Conservation (phyloP, 768 basidiomycete genomes). For the Pisolithus tinctorius region DNA sequence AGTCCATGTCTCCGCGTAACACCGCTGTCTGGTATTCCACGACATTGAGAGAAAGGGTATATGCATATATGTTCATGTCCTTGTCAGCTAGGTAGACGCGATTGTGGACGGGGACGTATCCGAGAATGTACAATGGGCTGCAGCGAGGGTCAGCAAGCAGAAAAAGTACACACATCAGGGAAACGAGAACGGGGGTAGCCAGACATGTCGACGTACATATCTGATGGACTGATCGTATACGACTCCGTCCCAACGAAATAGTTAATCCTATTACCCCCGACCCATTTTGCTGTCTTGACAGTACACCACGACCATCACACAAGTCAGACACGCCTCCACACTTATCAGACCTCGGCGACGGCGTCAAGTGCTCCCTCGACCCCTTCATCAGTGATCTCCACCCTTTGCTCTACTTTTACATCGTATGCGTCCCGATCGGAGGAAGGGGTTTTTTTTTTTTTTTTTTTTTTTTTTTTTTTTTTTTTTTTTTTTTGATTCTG, state of each 20-base stretch:
- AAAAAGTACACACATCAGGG: neutral
- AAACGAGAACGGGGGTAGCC: neutral
- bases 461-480: too few species aligned
- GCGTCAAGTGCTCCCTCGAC: constrained; percentile 96
- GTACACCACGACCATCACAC: constrained; percentile 30
- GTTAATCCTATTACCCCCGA: constrained; percentile 89
- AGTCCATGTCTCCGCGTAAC: constrained; percentile 81
- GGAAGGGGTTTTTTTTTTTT: too few species aligned
- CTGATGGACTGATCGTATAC: constrained; percentile 92
- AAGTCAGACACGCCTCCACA: constrained; percentile 27
- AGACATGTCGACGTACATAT: constrained; percentile 56
- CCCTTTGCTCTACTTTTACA: constrained; percentile 67
- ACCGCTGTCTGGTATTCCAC: constrained; percentile 97
- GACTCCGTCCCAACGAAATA: constrained; percentile 96
- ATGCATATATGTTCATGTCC: constrained; percentile 79
- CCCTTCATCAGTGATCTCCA: constrained; percentile 80
- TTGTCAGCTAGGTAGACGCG: constrained; percentile 94
- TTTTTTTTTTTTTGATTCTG: too few species aligned
- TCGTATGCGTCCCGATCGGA: constrained; percentile 90
- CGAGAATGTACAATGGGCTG: constrained; percentile 85
- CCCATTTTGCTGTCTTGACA: constrained; percentile 95
- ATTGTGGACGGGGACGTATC: constrained; percentile 91
- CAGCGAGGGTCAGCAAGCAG: neutral
- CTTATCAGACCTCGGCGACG: constrained; percentile 83
- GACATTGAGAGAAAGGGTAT: constrained; percentile 74